Conservation (phyloP, 345 rosid genomes). For the Garcia nutans region DNA sequence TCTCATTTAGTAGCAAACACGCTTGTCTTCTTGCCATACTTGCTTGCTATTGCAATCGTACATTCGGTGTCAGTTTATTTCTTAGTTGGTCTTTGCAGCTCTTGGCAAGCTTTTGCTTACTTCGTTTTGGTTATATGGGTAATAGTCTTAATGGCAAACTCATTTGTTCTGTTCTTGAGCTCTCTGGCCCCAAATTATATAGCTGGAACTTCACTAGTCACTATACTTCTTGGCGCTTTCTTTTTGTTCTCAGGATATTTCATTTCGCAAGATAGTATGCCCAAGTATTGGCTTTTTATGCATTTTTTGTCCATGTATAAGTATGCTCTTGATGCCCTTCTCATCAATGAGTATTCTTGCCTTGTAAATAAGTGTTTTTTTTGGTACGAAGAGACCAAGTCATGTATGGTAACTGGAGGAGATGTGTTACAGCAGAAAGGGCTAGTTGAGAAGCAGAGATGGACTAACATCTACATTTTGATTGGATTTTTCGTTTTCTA, state of each 20-base stretch:
- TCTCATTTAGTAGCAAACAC: conserved; percentile 82
- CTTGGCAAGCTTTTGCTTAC: conserved; percentile 76
- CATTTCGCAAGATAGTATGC: conserved; percentile 70
- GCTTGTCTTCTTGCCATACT: conserved; percentile 80
- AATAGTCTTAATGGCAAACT: conserved; percentile 78
- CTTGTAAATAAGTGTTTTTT: conserved; percentile 56
- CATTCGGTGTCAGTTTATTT: conserved; percentile 76
- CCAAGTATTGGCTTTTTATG: conserved; percentile 94
- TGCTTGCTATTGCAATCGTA: conserved; percentile 56
- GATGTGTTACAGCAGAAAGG: conserved; percentile 71
- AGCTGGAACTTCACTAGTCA: conserved; percentile 76
- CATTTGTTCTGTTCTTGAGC: conserved; percentile 83
- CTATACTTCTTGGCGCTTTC: conserved; percentile 67
- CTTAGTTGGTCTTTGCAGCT: conserved; percentile 75
- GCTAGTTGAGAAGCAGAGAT: conserved; percentile 56
- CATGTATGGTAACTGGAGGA: conserved; percentile 66
- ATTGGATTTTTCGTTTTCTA: conserved; percentile 82
- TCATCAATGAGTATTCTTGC: conserved; percentile 89
- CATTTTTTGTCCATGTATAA: conserved; percentile 91
- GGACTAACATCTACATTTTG: conserved; percentile 72
- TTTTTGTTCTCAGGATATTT: conserved; percentile 94
- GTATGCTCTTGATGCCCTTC: conserved; percentile 81
- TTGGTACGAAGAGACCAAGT: conserved; percentile 52
- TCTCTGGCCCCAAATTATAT: conserved; percentile 91
- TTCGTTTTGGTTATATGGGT: conserved; percentile 81